Conservation (phyloP, 2,329 filamentous ascomycete genomes). For the Talaromyces islandicus region DNA sequence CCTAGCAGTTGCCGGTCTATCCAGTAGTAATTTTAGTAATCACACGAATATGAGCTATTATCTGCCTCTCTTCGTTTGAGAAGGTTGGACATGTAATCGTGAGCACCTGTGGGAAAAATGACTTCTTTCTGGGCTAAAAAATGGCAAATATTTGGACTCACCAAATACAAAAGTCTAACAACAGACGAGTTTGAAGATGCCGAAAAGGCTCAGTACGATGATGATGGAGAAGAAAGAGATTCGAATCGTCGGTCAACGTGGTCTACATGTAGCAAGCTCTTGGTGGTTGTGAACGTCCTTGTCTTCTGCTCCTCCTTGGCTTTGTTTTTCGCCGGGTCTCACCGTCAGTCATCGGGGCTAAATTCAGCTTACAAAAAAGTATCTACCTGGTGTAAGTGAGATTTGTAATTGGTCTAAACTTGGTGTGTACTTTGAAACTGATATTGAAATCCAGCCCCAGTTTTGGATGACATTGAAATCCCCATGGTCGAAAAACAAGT, state of each 20-base stretch:
- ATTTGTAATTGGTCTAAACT: neutral
- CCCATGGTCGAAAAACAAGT: slow-evolving; percentile 10
- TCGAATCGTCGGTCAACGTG: neutral
- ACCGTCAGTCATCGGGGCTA: neutral
- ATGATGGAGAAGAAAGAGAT: neutral
- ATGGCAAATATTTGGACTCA: neutral
- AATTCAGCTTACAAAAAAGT: slow-evolving; percentile 1
- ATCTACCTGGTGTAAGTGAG: slow-evolving; percentile 2
- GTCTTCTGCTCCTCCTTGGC: neutral
- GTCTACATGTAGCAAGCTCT: neutral
- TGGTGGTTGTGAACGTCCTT: neutral
- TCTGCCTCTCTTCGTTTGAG: neutral
- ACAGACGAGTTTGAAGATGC: neutral
- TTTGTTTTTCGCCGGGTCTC: neutral
- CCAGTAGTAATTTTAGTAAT: neutral
- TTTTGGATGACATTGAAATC: slow-evolving; percentile 12
- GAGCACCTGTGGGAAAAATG: neutral
- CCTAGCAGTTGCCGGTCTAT: neutral
- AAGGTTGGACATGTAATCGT: neutral
- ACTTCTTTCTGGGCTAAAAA: neutral
- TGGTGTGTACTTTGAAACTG: neutral
- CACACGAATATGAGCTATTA: neutral
- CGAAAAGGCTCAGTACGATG: neutral
- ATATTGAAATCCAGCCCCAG: slow-evolving; percentile 9
- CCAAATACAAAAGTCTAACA: neutral